A percentile compares a stretch with the other conserved stretches of the same genome.
phyloP scores from a whole-genome alignment of 768 basidiomycete genomes.

The Tylopilus rubrobrunneus region DNA sequence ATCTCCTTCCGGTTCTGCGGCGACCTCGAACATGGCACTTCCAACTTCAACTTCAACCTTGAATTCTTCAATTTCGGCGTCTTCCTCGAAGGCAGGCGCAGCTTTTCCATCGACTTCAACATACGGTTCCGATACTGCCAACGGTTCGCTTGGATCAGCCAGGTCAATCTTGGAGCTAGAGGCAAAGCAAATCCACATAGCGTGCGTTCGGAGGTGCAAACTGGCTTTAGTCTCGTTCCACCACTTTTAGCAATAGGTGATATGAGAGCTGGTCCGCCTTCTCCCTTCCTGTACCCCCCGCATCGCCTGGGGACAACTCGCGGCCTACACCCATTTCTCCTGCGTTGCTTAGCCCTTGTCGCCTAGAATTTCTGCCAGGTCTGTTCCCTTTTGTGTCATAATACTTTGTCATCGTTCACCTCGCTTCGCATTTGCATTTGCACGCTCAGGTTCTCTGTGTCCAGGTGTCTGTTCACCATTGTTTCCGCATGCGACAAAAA shows the following conservation, averaged over 20 bases:
- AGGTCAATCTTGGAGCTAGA: constrained; percentile 24
- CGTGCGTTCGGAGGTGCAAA: background rate
- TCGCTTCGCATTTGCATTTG: background rate
- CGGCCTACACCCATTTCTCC: constrained; percentile 11
- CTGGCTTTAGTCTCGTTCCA: constrained; percentile 21
- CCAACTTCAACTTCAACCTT: constrained; percentile 11
- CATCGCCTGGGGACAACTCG: background rate
- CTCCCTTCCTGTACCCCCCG: constrained; percentile 9
- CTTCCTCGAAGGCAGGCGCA: constrained; percentile 8
- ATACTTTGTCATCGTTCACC: constrained; percentile 6
- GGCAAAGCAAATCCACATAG: constrained; percentile 16
- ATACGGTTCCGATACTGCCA: constrained; percentile 4
- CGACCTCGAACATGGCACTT: constrained; percentile 2
- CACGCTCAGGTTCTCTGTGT: constrained; percentile 14
- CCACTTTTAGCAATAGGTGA: constrained; percentile 21
- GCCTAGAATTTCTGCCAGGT: constrained; percentile 19
- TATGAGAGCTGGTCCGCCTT: background rate
- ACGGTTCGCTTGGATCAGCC: constrained; percentile 13
- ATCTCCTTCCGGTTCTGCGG: background rate
- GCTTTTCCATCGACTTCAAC: constrained; percentile 19
- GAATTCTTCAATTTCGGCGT: constrained; percentile 14
- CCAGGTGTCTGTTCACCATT: constrained; percentile 23
- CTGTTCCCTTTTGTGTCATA: constrained; percentile 2
- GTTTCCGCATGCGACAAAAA: constrained; percentile 1
- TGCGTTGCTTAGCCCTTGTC: constrained; percentile 11